Evolutionary conservation across 1,284 basidiomycete genomes (phyloP).

Genomic region (Neonothopanus nambi): DNA sequence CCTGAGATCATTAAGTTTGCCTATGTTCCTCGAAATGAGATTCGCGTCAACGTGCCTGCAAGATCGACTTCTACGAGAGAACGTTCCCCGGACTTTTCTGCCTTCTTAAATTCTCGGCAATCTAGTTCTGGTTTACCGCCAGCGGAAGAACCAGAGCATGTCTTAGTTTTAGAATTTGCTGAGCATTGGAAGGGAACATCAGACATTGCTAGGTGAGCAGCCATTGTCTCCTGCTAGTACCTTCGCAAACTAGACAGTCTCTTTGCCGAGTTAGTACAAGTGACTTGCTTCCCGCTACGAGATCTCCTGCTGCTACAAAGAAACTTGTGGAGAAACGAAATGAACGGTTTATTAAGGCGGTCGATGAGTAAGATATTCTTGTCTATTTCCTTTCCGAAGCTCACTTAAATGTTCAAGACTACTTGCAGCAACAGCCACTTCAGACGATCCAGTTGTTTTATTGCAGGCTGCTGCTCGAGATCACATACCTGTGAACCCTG

Average conservation of each 20-base stretch:
- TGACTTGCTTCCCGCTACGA: constrained; percentile 42
- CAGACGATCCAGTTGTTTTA: constrained; percentile 62
- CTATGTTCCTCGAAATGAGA: constrained; percentile 70
- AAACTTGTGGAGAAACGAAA: constrained; percentile 78
- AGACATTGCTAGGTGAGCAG: constrained; percentile 26
- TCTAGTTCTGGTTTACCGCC: constrained; percentile 22
- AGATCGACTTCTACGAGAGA: constrained; percentile 27
- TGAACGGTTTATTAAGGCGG: constrained; percentile 62
- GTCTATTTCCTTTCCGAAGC: not conserved
- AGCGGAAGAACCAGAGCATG: constrained; percentile 54
- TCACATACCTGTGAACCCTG: constrained; percentile 69
- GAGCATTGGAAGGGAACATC: constrained; percentile 52
- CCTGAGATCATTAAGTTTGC: constrained; percentile 83
- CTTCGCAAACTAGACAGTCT: not conserved
- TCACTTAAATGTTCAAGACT: constrained; percentile 46
- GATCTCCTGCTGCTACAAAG: constrained; percentile 60
- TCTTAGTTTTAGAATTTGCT: constrained; percentile 75
- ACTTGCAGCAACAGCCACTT: constrained; percentile 51
- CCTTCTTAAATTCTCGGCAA: constrained; percentile 19
- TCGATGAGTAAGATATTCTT: constrained; percentile 56
- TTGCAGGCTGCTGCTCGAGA: constrained; percentile 67
- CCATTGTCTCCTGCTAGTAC: not conserved
- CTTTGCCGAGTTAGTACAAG: constrained; percentile 1
- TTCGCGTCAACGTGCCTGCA: constrained; percentile 51
- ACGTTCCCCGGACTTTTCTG: constrained; percentile 42